Conservation (phyloP, 495 filamentous ascomycete genomes). For the Talaromyces liani region DNA sequence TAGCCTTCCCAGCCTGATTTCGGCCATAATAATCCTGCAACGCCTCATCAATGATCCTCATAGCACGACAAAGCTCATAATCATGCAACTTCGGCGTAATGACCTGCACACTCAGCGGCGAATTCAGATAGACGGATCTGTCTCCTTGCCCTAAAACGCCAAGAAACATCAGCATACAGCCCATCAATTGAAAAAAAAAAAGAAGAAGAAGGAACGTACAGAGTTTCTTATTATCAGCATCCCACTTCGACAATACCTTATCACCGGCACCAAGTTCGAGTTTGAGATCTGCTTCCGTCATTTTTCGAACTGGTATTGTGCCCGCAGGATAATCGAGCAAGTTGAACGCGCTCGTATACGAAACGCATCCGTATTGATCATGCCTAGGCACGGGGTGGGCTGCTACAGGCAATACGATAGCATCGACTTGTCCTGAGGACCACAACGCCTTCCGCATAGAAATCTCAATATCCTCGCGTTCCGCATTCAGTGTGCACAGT, state of each 20-base stretch:
- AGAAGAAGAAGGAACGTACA: slow-evolving; percentile 35
- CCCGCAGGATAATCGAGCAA: slow-evolving; percentile 58
- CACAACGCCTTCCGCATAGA: slow-evolving; percentile 50
- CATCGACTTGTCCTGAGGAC: slow-evolving; percentile 32
- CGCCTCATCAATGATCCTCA: slow-evolving; percentile 43
- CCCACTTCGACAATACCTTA: slow-evolving; percentile 46
- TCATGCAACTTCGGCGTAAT: slow-evolving; percentile 54
- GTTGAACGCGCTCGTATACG: slow-evolving; percentile 55
- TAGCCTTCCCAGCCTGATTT: not conserved
- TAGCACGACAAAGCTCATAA: slow-evolving; percentile 45
- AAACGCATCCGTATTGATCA: slow-evolving; percentile 54
- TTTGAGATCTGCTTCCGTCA: slow-evolving; percentile 42
- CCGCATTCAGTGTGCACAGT: slow-evolving; percentile 42
- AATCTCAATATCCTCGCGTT: slow-evolving; percentile 40
- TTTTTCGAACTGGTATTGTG: slow-evolving; percentile 43
- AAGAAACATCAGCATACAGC: too few species aligned
- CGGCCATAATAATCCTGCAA: slow-evolving; percentile 17
- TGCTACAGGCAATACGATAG: slow-evolving; percentile 47
- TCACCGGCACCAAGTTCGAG: slow-evolving; percentile 33
- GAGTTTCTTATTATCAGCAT: slow-evolving; percentile 51
- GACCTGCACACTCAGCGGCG: slow-evolving; percentile 51
- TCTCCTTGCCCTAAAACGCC: slow-evolving; percentile 40
- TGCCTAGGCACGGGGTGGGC: slow-evolving; percentile 58
- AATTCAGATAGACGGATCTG: slow-evolving; percentile 48
- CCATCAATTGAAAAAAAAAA: too few species aligned